phyloP scores from a whole-genome alignment of 169 alveolate genomes.

The Eimeria falciformis region DNA sequence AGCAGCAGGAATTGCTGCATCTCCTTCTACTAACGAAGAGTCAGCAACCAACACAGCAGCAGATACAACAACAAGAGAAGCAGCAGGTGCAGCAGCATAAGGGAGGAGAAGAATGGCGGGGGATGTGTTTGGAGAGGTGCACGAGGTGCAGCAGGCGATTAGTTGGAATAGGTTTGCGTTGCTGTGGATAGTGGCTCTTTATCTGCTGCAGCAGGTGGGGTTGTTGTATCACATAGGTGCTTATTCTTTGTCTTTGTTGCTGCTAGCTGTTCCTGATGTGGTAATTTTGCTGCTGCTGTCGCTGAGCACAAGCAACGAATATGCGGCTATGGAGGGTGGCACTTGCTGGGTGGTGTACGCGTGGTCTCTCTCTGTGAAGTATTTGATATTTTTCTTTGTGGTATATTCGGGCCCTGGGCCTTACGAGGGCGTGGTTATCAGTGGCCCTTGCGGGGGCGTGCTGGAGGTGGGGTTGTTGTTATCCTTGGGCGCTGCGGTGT shows the following conservation, averaged over 20 bases:
- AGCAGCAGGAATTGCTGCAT: background rate
- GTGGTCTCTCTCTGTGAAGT: slow-evolving; percentile 57
- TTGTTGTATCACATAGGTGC: slow-evolving; percentile 36
- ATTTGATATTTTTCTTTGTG: slow-evolving; percentile 50
- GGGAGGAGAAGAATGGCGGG: slow-evolving; percentile 7
- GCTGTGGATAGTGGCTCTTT: background rate
- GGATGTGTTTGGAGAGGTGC: background rate
- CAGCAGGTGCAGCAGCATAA: background rate
- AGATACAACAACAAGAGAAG: background rate
- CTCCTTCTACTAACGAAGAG: background rate
- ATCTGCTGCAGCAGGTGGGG: slow-evolving; percentile 70
- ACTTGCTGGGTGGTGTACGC: slow-evolving; percentile 73
- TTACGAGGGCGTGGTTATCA: slow-evolving; percentile 4
- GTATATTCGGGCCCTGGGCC: background rate
- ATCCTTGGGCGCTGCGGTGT: slow-evolving; percentile 76
- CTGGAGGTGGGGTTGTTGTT: slow-evolving; percentile 54
- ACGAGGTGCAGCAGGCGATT: slow-evolving; percentile 68
- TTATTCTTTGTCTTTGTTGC: slow-evolving; percentile 15
- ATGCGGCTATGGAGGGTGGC: slow-evolving; percentile 64
- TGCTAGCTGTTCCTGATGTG: background rate
- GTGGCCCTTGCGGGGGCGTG: slow-evolving; percentile 25
- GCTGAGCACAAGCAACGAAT: slow-evolving; percentile 52
- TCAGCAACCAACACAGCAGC: slow-evolving; percentile 34
- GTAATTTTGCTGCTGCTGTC: slow-evolving; percentile 58
- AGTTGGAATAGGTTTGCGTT: slow-evolving; percentile 55